Percentiles rank a stretch among this genome's conserved stretches.
Evolutionary conservation across 2,329 filamentous ascomycete species (phyloP).

Genomic region (Aspergillus glaucus): DNA sequence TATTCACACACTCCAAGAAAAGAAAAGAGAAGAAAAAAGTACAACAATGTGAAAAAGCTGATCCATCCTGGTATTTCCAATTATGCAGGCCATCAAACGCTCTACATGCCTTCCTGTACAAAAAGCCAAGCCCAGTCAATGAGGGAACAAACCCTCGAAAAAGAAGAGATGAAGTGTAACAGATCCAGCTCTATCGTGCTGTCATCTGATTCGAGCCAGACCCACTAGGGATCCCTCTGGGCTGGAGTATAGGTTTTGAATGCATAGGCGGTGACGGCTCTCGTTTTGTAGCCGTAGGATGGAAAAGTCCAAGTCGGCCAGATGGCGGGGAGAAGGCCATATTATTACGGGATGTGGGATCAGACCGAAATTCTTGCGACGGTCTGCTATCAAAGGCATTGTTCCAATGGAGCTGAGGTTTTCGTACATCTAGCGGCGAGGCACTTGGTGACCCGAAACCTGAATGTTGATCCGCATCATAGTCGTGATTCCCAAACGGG

Average conservation of each 20-base stretch:
- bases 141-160: not conserved
- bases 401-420: constrained; percentile 25
- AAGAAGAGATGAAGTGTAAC: not conserved
- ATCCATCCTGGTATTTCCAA: constrained; percentile 10
- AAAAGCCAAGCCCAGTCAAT: not conserved
- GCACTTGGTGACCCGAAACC: constrained; percentile 33
- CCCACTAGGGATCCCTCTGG: constrained; percentile 22
- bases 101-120: not conserved
- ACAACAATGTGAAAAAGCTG: constrained; percentile 3
- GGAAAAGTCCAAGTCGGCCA: constrained; percentile 30
- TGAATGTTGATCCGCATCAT: constrained; percentile 28
- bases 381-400: constrained; percentile 22
- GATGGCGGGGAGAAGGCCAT: constrained; percentile 29
- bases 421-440: constrained; percentile 35
- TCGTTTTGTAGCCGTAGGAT: constrained; percentile 20
- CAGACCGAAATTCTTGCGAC: constrained; percentile 12
- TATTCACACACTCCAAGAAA: constrained; percentile 12
- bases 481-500: constrained; percentile 25
- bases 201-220: constrained; percentile 27
- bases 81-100: constrained; percentile 13
- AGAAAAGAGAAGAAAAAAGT: constrained; percentile 4
- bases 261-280: constrained; percentile 27
- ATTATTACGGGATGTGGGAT: constrained; percentile 19
- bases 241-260: constrained; percentile 26
- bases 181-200: constrained; percentile 19